Evolutionary conservation across 2,329 filamentous ascomycete genomes (phyloP), one percentile per base, ranked within the genome.

Genomic region (Zasmidium angulare): DNA sequence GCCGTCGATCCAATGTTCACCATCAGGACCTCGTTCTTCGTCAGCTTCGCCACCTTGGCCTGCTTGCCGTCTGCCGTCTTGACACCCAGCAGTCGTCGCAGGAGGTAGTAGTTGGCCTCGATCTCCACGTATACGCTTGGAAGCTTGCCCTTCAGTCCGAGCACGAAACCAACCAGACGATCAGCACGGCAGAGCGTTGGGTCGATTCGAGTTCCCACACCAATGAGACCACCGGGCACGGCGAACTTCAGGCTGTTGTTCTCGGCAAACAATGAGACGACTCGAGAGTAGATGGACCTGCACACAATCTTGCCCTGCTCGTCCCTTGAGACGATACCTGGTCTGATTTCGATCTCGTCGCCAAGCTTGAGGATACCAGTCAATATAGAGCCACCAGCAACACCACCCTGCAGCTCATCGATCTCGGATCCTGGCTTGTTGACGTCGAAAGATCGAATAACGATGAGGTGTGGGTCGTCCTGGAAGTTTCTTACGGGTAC

Each of bases 361-460:
- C 92, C 92, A 64, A 98, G 84, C 84, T 98, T 98, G 71, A 99
- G 81, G 59, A 99, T 92, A 84, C 95, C 95, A 74, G 93, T 96
- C 68, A 99, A 81, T 74, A 99, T 98, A 78, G 87, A 92, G 68
- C 95, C 95, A 87, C 95, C 95, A 69, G 95, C 95, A 76, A 99
- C 95, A 86, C 95, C 95, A 74, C 95, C 95, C 85, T 98, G 97
- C 64, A 99, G 84, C 70, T 99, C 95, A 62, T 98, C 93, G 66
- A 99, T 98, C 79, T 97, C 95, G 46, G 95, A 93, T 85, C 95
- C 95, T 46, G 95, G 95, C 85, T 99, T 99, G 87, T 99, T 99
- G 73, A 99, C 96, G 74, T 99, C 95, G 77, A 99, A 99, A 1
- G 93, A 98, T 77, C 95, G 91, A 77, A 99, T 99, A 74, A 99